A percentile compares a stretch with the other conserved stretches of the same genome.
Evolutionary conservation across 2,329 filamentous ascomycete species (phyloP).

Genomic region (Ascochyta fabae): DNA sequence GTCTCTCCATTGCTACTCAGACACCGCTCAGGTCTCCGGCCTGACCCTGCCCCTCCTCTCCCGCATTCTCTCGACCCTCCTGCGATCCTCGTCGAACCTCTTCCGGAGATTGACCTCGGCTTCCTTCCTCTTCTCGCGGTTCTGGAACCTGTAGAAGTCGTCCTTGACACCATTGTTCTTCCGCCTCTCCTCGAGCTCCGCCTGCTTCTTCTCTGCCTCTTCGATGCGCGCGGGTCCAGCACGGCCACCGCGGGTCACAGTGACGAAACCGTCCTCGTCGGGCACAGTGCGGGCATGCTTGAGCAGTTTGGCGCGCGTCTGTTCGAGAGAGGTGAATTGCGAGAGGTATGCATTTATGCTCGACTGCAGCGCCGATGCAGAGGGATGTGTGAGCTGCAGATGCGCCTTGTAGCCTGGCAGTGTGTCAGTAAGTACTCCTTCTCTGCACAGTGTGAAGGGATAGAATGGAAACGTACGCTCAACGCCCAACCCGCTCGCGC

Average conservation of each 20-base stretch:
- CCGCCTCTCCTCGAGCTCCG: slow-evolving; percentile 59
- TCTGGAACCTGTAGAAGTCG: slow-evolving; percentile 86
- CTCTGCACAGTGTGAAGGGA: slow-evolving; percentile 15
- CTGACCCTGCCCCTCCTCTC: slow-evolving; percentile 59
- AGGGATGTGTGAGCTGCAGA: slow-evolving; percentile 73
- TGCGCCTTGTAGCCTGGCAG: slow-evolving; percentile 65
- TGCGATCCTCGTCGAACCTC: slow-evolving; percentile 78
- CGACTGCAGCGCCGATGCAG: slow-evolving; percentile 69
- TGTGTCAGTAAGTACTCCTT: slow-evolving; percentile 29
- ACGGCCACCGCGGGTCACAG: slow-evolving; percentile 77
- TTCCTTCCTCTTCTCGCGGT: slow-evolving; percentile 78
- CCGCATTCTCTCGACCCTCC: slow-evolving; percentile 73
- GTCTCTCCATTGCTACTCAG: too few species aligned
- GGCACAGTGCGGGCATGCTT: slow-evolving; percentile 75
- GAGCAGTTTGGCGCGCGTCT: slow-evolving; percentile 68
- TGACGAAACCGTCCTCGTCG: slow-evolving; percentile 95
- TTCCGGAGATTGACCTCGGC: slow-evolving; percentile 72
- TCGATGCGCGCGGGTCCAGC: slow-evolving; percentile 75
- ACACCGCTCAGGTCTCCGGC: slow-evolving; percentile 30
- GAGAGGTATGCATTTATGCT: slow-evolving; percentile 86
- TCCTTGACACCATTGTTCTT: slow-evolving; percentile 63
- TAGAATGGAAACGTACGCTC: slow-evolving; percentile 53
- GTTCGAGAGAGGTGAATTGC: slow-evolving; percentile 71
- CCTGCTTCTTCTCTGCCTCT: slow-evolving; percentile 67
- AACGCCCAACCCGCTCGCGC: slow-evolving; percentile 55